phyloP scores from a whole-genome alignment of 2,329 filamentous ascomycete species.

The Penicillium freii region DNA sequence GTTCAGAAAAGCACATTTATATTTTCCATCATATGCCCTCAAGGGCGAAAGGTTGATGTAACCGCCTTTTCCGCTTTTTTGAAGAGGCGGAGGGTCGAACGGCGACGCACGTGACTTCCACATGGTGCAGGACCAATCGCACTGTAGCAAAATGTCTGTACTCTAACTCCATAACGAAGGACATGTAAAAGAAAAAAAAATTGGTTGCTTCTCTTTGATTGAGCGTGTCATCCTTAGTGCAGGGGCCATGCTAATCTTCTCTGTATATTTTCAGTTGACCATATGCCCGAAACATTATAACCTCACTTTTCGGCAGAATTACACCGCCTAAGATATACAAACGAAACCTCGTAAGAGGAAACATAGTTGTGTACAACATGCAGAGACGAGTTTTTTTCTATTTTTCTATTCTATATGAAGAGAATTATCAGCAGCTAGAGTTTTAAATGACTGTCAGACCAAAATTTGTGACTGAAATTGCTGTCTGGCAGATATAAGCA shows the following conservation, averaged over 20 bases:
- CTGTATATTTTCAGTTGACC: conserved; percentile 68
- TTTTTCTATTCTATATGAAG: too few species aligned
- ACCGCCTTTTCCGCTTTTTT: too few species aligned
- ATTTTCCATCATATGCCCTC: background rate
- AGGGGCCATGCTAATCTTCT: conserved; percentile 81
- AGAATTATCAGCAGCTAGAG: too few species aligned
- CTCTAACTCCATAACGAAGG: background rate
- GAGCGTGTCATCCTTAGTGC: conserved; percentile 92
- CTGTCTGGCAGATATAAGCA: too few species aligned
- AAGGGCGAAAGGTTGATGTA: background rate
- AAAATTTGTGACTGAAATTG: too few species aligned
- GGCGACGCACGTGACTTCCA: background rate
- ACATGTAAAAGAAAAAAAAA: background rate
- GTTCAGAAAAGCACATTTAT: too few species aligned
- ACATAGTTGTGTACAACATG: too few species aligned
- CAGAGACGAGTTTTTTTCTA: too few species aligned
- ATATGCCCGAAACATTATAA: conserved; percentile 48
- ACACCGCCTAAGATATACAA: too few species aligned
- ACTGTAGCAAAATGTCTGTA: background rate
- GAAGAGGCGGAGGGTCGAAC: background rate
- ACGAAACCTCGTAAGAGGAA: too few species aligned
- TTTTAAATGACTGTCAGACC: too few species aligned
- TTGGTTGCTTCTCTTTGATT: conserved; percentile 71
- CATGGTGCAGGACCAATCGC: background rate
- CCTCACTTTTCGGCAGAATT: too few species aligned